Evolutionary conservation across 108 stramenopile genomes (phyloP).

Genomic region (Nitzschia sp.): DNA sequence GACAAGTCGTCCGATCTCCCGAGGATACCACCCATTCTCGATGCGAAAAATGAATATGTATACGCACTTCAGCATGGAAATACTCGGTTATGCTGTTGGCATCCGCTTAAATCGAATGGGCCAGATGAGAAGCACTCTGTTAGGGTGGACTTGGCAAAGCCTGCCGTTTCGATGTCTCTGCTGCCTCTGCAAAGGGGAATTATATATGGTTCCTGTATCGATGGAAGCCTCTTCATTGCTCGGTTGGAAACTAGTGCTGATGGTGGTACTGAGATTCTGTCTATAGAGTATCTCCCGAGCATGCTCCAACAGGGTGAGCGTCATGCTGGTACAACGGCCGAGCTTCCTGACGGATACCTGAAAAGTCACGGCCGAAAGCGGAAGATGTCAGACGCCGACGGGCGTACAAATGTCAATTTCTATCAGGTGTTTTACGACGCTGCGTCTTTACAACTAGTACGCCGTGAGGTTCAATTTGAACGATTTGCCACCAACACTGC

Average conservation of each 20-base stretch:
- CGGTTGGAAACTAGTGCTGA: conserved; percentile 3
- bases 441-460: conserved; percentile 10
- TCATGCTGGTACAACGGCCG: conserved; percentile 31
- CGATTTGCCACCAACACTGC: background rate
- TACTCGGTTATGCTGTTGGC: conserved; percentile 27
- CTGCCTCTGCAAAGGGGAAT: conserved; percentile 34
- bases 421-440: conserved; percentile 28
- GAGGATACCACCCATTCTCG: conserved; percentile 35
- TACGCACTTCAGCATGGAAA: conserved; percentile 47
- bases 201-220: conserved; percentile 32
- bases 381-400: conserved; percentile 37
- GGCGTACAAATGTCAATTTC: conserved; percentile 20
- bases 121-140: conserved; percentile 26
- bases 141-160: conserved; percentile 19
- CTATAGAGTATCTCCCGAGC: conserved; percentile 32
- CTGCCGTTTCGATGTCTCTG: conserved; percentile 26
- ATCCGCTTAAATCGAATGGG: conserved; percentile 23
- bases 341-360: conserved; percentile 7
- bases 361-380: conserved; percentile 14
- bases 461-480: conserved; percentile 17
- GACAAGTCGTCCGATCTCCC: conserved; percentile 5
- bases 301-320: background rate
- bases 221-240: conserved; percentile 35
- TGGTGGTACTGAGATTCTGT: background rate
- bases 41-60: conserved; percentile 40